phyloP scores from a whole-genome alignment of 169 alveolate species.

The Cryptosporidium meleagridis region DNA sequence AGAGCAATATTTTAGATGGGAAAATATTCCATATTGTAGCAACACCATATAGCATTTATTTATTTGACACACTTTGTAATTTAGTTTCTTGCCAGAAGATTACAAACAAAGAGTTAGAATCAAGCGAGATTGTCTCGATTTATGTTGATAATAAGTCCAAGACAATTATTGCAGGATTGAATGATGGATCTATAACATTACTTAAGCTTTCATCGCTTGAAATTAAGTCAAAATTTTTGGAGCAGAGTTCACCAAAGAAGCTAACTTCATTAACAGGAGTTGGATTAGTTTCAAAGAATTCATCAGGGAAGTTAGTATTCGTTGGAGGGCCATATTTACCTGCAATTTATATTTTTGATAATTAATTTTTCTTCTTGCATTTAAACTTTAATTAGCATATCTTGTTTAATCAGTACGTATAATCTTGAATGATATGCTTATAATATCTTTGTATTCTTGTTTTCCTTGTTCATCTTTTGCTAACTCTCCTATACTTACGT shows the following conservation, averaged over 20 bases:
- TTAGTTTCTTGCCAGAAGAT: slow-evolving; percentile 5
- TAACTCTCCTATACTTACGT: not conserved
- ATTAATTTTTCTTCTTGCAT: not conserved
- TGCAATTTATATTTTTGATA: slow-evolving; percentile 37
- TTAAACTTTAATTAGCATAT: not conserved
- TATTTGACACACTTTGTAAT: slow-evolving; percentile 25
- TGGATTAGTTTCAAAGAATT: slow-evolving; percentile 30
- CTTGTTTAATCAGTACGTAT: not conserved
- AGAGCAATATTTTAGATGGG: not conserved
- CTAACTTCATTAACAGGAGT: slow-evolving; percentile 21
- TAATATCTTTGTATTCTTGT: slow-evolving; percentile 6
- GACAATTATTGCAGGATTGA: slow-evolving; percentile 28
- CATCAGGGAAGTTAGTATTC: slow-evolving; percentile 39
- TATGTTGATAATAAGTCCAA: slow-evolving; percentile 4
- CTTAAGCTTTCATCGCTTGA: slow-evolving; percentile 9
- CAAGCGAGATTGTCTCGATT: slow-evolving; percentile 42
- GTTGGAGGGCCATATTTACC: slow-evolving; percentile 50
- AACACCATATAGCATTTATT: slow-evolving; percentile 25
- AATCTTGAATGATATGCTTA: not conserved
- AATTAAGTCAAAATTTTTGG: slow-evolving; percentile 13
- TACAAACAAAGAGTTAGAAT: not conserved
- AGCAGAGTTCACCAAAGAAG: not conserved
- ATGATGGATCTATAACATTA: slow-evolving; percentile 29
- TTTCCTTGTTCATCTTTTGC: not conserved
- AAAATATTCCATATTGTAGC: slow-evolving; percentile 37